These are phyloP conservation scores for Houttuynia cordata DNA, from an alignment of 164 flowering plant genomes.

Conservation along the genomic window DNA sequence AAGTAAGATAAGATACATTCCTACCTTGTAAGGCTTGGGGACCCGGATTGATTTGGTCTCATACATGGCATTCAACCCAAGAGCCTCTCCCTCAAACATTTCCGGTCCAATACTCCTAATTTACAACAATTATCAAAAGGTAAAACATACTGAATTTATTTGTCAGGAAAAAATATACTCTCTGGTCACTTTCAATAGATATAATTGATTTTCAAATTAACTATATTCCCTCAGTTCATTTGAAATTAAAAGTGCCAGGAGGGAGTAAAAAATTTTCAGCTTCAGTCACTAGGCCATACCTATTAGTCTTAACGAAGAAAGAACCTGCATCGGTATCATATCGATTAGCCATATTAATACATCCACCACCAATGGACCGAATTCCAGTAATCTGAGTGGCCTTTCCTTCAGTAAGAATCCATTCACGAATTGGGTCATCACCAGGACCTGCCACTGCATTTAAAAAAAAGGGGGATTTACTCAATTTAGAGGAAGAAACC, in stretches of 20 bases:
- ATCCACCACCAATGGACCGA: constrained; percentile 87
- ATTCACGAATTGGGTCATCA: constrained; percentile 74
- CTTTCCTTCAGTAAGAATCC: constrained; percentile 88
- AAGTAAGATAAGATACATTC: neutral
- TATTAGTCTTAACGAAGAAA: constrained; percentile 86
- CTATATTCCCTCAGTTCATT: too few relatives aligned
- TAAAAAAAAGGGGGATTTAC: neutral
- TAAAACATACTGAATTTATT: neutral
- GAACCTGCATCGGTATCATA: constrained; percentile 89
- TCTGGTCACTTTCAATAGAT: too few relatives aligned
- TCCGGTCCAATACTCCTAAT: constrained; percentile 72
- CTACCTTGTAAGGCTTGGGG: constrained; percentile 80
- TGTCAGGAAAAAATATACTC: too few relatives aligned
- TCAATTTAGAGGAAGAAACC: neutral
- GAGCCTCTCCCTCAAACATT: constrained; percentile 97
- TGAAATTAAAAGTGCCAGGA: too few relatives aligned
- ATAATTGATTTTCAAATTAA: too few relatives aligned
- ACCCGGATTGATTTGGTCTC: constrained; percentile 67
- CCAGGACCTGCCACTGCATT: constrained; percentile 51
- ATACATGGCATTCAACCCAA: constrained; percentile 79
- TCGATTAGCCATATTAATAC: constrained; percentile 77
- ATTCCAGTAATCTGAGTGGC: constrained; percentile 67
- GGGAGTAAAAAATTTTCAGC: neutral
- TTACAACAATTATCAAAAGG: neutral
- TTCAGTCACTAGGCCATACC: constrained; percentile 21